Base-by-base conservation (phyloP, 2,329 filamentous ascomycete species). In the Arthrobotrys musiformis region DNA sequence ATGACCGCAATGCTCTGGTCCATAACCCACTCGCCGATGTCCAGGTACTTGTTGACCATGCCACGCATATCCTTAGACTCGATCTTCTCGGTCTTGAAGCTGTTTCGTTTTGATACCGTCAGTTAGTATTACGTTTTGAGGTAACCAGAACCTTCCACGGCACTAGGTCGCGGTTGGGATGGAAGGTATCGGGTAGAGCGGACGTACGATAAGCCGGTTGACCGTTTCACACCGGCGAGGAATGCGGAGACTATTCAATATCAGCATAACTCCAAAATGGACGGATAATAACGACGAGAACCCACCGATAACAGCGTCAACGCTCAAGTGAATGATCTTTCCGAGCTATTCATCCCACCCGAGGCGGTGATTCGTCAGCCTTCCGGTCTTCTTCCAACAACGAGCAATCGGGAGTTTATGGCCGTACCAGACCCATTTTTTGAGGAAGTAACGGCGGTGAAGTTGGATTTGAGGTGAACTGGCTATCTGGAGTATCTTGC, bases 1-100 rank as follows among this genome's bases (percentile, higher is more conserved):
- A 97, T 92, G 70, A 98, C 89, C 44, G 94, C 94, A 33, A 98
- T 93, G 30, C 93, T 96, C 86, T 96, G 92, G 84, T 99, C 95
- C 93, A 99, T 97, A 79, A 97, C 92, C 89, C 93, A 97, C 86
- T 99, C 95, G 81, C 95, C 95, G 17, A 98, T 83, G 93, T 98
- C 9, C 93, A 99, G 84, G 84, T 97, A 30, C 94, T 91, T 75
- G 93, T 94, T 17, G 90, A 91, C 58, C 91, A 90, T 78, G 90
- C 91, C 78, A 92, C 92, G 15, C 91, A 93, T 81, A 92, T 98
- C 22, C 97, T 98, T 83, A 91, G 94, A 0, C 88, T 90, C 4
- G 90, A 92, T 88, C 81, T 90, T 90, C 80, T 97, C 93, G 81
- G 92, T 91, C 86, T 93, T 93, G 85, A 99, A 88, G 87, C 95